Evolutionary conservation across 768 basidiomycete species (phyloP), one percentile per base, ranked within the genome.

Genomic region (Cystofilobasidium bisporidii): DNA sequence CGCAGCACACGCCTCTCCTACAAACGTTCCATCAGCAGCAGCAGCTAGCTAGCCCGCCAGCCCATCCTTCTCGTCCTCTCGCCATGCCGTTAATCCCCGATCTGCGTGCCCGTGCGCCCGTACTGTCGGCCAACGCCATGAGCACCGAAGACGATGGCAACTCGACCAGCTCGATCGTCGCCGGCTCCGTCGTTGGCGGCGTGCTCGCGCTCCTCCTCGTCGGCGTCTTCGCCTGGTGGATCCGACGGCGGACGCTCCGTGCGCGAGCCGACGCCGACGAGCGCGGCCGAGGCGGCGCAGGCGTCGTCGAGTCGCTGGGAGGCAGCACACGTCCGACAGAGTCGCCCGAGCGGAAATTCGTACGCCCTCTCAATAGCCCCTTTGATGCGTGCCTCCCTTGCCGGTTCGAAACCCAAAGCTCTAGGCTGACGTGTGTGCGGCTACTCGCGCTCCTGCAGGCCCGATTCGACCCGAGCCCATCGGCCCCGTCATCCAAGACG

Each of bases 161-260:
- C 28, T 22, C 53, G 53, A 28, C 26, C 6, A 5, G 2, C 5
- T 3, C 5, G 2, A 28, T 56, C 53, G 22, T 56, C 53, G 53
- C 53, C 53, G 53, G 53, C 53, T 30, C 15, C 28, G 53, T 56
- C 30, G 53, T 56, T 15, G 53, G 53, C 53, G 53, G 53, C 30
- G 53, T 56, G 5, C 18, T 56, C 12, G 26, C 28, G 4, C 30
- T 56, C 15, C 6, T 56, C 18, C 2, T 56, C 18, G 53, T 56
- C 14, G 53, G 28, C 26, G 3, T 56, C 2, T 30, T 56, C 53
- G 26, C 14, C 28, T 56, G 53, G 53, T 56, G 26, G 26, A 9
- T 56, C 30, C 15, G 53, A 10, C 11, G 53, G 14, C 26, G 53
- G 4, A 2, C 53, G 26, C 5, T 32, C 8, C 26, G 53, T 18